Evolutionary conservation across 2,329 filamentous ascomycete species (phyloP), one percentile per base, ranked within the genome.

Genomic region (Aureobasidium subglaciale): DNA sequence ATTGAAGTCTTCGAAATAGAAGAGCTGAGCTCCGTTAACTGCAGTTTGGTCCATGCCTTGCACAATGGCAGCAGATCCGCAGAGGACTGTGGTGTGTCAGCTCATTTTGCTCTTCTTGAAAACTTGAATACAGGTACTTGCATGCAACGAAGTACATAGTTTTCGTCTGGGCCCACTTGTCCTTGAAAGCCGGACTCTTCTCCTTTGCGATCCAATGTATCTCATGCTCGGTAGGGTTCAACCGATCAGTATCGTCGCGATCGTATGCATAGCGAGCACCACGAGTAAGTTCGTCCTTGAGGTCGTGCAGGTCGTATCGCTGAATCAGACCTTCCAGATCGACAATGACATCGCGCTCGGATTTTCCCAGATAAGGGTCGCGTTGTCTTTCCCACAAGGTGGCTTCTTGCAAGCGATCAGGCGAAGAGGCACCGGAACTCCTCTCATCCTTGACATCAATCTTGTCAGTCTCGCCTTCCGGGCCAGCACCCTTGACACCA

Each of bases 101-200:
- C 18, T 18, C 8, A 1, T 18, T 10, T 7, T 25, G 13, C 7
- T 24, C 5, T n/a, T n/a, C n/a, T 2, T 25, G 24, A 18, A 13
- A 22, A 16, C 10, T 1, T 20, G 24, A 35, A 3, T 13, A 8
- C 20, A 15, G 1, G 15, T 6, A 67, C 73, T 59, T 63, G 77
- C 75, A 71, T 58, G 80, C 76, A 7, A 76, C 78, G 57, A 74
- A 73, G 63, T 79, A 79, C 11, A 80, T 68, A 16, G 71, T 59
- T 41, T 59, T 61, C 2, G 78, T 76, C 59, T 79, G 77, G 6
- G 69, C 70, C 77, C 78, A 80, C 58, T 59, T 89, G 82, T 90
- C 86, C 5, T 78, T 79, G 86, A 86, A 90, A 59, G 82, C 83
- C 63, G 87, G 77, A 1, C 78, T 79, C 37, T 79, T 76, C 64